These are phyloP conservation scores for Melampsora americana DNA, from an alignment of 1,284 basidiomycete genomes.

Conservation along the genomic window DNA sequence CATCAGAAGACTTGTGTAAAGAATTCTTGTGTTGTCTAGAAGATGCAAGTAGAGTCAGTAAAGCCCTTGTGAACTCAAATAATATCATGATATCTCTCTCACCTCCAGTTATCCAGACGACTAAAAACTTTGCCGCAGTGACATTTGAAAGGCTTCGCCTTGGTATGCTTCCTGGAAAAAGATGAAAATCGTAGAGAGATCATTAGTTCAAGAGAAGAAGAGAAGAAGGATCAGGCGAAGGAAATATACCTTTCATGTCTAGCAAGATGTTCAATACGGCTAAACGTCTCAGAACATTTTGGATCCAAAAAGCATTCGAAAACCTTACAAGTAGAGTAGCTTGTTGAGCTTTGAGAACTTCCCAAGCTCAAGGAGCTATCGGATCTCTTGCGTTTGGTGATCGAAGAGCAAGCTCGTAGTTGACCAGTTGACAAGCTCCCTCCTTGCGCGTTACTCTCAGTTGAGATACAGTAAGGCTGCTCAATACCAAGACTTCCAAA, in stretches of 20 bases:
- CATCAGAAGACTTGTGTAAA: background rate
- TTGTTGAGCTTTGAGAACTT: too few relatives aligned
- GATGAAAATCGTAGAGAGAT: background rate
- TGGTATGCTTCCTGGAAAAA: slow-evolving; percentile 1
- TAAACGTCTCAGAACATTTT: background rate
- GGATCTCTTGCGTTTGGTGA: too few relatives aligned
- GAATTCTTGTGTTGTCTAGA: background rate
- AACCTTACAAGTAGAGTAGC: too few relatives aligned
- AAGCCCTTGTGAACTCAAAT: background rate
- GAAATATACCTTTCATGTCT: background rate
- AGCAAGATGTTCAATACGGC: background rate
- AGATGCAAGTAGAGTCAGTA: background rate
- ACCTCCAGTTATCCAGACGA: slow-evolving; percentile 9
- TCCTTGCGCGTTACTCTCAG: too few relatives aligned
- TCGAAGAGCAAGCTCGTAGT: too few relatives aligned
- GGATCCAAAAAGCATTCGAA: too few relatives aligned
- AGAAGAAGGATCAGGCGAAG: background rate
- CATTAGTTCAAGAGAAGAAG: background rate
- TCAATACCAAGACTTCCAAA: too few relatives aligned
- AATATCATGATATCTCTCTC: background rate
- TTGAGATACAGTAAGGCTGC: too few relatives aligned
- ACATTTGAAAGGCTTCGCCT: slow-evolving; percentile 1
- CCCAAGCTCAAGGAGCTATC: too few relatives aligned
- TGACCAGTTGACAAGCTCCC: too few relatives aligned
- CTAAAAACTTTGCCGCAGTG: background rate